Evolutionary conservation across 108 stramenopile genomes (phyloP).

Genomic region (Pseudonitzschia multistriata): DNA sequence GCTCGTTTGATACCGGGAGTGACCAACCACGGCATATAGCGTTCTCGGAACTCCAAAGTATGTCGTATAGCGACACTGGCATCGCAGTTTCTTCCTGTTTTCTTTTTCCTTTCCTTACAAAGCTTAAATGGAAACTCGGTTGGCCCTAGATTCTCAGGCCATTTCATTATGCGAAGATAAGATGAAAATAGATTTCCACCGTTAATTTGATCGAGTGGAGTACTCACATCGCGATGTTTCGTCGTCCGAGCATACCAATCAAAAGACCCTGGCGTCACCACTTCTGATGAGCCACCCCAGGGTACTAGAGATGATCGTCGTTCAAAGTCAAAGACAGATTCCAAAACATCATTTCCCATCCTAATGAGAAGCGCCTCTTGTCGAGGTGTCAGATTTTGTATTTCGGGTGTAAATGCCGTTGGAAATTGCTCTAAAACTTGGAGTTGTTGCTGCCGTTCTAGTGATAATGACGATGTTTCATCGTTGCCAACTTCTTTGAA

Average conservation of each 20-base stretch:
- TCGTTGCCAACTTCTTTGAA: neutral
- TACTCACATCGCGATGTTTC: neutral
- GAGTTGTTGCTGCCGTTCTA: neutral
- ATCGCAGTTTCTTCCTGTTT: slow-evolving; percentile 43
- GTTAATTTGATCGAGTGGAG: slow-evolving; percentile 22
- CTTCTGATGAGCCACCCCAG: slow-evolving; percentile 30
- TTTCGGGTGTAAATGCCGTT: slow-evolving; percentile 26
- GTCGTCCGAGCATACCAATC: slow-evolving; percentile 4
- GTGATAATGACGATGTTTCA: neutral
- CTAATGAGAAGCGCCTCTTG: slow-evolving; percentile 4
- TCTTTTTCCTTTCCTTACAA: slow-evolving; percentile 28
- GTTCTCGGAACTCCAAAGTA: slow-evolving; percentile 70
- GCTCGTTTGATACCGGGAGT: slow-evolving; percentile 45
- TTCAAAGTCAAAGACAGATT: slow-evolving; percentile 16
- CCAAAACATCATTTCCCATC: slow-evolving; percentile 16
- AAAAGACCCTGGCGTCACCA: neutral
- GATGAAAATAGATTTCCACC: slow-evolving; percentile 30
- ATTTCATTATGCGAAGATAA: slow-evolving; percentile 43
- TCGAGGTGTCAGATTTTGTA: neutral
- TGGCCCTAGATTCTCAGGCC: slow-evolving; percentile 35
- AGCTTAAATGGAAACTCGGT: slow-evolving; percentile 62
- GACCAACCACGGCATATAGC: slow-evolving; percentile 65
- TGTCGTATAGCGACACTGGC: slow-evolving; percentile 57
- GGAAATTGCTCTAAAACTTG: slow-evolving; percentile 1
- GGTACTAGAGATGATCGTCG: slow-evolving; percentile 19